Percentiles rank a stretch among this genome's conserved stretches.
Conservation (phyloP, 2,329 filamentous ascomycete genomes). For the Stagonosporopsis chrysanthemi region DNA sequence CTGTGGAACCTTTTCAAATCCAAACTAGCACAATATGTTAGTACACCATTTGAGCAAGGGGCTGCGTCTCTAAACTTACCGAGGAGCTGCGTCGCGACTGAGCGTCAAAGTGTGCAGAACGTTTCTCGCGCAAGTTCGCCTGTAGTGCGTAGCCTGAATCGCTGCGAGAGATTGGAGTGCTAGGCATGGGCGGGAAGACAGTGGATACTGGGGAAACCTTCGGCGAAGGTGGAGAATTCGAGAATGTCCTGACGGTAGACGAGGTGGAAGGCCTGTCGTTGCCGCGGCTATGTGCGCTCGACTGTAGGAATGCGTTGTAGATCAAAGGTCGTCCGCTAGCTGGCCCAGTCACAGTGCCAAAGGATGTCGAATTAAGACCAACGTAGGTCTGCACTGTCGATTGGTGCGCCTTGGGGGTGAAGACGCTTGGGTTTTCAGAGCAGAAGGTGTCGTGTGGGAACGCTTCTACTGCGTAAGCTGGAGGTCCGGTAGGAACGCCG, state of each 20-base stretch:
- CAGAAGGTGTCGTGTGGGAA: conserved; percentile 91
- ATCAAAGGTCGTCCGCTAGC: conserved; percentile 68
- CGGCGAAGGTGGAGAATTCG: conserved; percentile 64
- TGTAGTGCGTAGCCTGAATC: conserved; percentile 91
- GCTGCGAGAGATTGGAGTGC: conserved; percentile 82
- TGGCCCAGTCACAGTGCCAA: conserved; percentile 70
- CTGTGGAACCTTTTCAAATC: conserved; percentile 72
- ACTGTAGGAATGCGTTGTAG: conserved; percentile 89
- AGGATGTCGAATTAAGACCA: conserved; percentile 86
- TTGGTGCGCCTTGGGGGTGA: conserved; percentile 72
- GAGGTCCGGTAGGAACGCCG: conserved; percentile 86
- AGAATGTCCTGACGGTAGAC: conserved; percentile 44
- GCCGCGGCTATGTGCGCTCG: conserved; percentile 68
- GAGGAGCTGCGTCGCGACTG: conserved; percentile 13
- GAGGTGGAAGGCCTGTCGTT: conserved; percentile 73
- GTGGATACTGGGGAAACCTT: conserved; percentile 77
- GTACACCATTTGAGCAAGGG: conserved; percentile 18
- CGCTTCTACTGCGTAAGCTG: conserved; percentile 89
- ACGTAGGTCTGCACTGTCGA: conserved; percentile 86
- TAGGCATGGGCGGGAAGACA: conserved; percentile 77
- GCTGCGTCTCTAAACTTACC: conserved; percentile 18
- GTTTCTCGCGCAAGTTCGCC: conserved; percentile 87
- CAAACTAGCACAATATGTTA: conserved; percentile 63
- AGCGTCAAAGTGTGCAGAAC: conserved; percentile 79
- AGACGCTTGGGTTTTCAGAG: conserved; percentile 82